phyloP scores from a whole-genome alignment of 2,329 filamentous ascomycete species.

The Microcyclosporella mali region DNA sequence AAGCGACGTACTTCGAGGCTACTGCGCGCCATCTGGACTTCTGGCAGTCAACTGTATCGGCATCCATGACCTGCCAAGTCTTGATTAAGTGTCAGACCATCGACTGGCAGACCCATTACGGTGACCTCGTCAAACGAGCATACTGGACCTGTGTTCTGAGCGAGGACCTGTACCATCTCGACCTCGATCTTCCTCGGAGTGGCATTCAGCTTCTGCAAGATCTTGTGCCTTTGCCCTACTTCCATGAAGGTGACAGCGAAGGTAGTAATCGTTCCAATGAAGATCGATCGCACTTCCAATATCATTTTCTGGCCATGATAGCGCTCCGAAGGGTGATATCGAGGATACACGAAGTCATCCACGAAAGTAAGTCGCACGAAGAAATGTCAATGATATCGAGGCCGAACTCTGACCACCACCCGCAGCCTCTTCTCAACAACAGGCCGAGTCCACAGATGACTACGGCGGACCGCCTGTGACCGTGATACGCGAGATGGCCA shows the following conservation, averaged over 20 bases:
- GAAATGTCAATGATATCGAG: not conserved
- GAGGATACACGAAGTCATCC: slow-evolving; percentile 48
- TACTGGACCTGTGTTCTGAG: slow-evolving; percentile 53
- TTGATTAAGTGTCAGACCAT: slow-evolving; percentile 46
- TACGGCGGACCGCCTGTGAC: slow-evolving; percentile 36
- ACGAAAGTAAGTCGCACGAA: slow-evolving; percentile 47
- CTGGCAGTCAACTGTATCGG: slow-evolving; percentile 52
- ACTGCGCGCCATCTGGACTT: slow-evolving; percentile 45
- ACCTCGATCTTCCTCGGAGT: slow-evolving; percentile 53
- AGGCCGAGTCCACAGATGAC: slow-evolving; percentile 29
- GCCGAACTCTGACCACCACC: slow-evolving; percentile 2
- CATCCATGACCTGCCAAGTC: slow-evolving; percentile 53
- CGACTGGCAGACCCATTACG: slow-evolving; percentile 43
- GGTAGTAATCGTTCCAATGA: slow-evolving; percentile 32
- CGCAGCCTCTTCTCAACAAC: slow-evolving; percentile 18
- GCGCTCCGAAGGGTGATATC: slow-evolving; percentile 50
- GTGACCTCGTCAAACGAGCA: slow-evolving; percentile 49
- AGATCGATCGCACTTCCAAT: slow-evolving; percentile 50
- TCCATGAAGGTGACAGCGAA: slow-evolving; percentile 38
- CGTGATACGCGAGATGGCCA: slow-evolving; percentile 47
- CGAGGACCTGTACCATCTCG: slow-evolving; percentile 49
- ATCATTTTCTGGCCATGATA: slow-evolving; percentile 56
- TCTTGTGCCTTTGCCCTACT: slow-evolving; percentile 51
- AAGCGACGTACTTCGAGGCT: slow-evolving; percentile 36
- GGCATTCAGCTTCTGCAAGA: slow-evolving; percentile 50